Evolutionary conservation across 139 green algal species (phyloP).

Genomic region (Astrephomene gubernaculifera): DNA sequence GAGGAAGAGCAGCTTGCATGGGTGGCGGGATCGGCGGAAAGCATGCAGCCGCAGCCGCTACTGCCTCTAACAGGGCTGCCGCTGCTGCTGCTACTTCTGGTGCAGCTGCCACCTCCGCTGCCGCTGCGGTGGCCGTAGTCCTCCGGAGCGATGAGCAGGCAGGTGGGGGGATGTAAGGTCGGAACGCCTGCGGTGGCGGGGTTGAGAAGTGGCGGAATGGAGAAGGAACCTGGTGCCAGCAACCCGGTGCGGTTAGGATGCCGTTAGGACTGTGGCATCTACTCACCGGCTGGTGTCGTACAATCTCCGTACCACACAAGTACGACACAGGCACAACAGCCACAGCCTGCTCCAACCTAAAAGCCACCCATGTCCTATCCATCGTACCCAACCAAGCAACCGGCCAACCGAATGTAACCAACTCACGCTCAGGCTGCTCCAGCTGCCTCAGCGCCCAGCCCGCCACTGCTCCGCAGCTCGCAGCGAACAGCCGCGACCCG

Average conservation of each 20-base stretch:
- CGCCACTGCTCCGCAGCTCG: conserved; percentile 11
- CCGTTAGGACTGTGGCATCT: no score
- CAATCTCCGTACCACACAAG: no score
- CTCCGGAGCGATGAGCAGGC: conserved; percentile 1
- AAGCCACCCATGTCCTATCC: no score
- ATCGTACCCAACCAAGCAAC: neutral
- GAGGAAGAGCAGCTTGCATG: no score
- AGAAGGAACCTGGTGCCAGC: no score
- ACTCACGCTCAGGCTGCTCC: conserved; percentile 37
- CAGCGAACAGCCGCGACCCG: neutral
- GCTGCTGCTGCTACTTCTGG: neutral
- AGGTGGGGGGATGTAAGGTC: neutral
- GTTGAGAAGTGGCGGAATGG: neutral
- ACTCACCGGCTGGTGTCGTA: no score
- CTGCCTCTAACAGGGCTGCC: no score
- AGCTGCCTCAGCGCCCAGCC: conserved; percentile 20
- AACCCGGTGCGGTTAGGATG: no score
- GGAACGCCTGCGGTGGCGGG: neutral
- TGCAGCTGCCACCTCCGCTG: neutral
- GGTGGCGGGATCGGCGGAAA: no score
- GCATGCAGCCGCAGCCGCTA: no score
- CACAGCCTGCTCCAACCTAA: no score
- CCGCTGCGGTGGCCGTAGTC: conserved; percentile 10
- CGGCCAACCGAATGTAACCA: neutral
- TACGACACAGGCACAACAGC: no score